Base-by-base conservation (phyloP, 441 rosid genomes). In the Mallotus repandus region DNA sequence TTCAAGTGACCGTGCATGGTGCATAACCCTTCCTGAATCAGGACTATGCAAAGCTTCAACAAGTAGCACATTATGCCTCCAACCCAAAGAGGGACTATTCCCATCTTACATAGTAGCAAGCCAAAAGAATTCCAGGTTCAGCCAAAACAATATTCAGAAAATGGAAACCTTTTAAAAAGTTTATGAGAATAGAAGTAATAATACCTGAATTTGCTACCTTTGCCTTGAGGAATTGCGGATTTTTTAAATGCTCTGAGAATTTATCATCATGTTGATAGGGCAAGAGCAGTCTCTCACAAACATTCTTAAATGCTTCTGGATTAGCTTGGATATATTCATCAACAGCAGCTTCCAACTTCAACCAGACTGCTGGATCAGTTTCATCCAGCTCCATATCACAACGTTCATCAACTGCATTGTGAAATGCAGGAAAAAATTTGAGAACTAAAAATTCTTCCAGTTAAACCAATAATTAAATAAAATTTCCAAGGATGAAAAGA, bases 311-410 rank as follows among this genome's bases (percentile, higher is more conserved):
- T 52, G 88, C 82, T 75, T 83, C 88, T 7, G 96, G 79, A 83
- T 90, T 96, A 43, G 75, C 81, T 72, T 88, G 89, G 43, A 93
- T 86, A 78, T 90, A 96, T 80, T 96, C 97, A 50, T 88, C 85
- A 53, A 91, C 84, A 66, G 93, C 88, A 78, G 90, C 91, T 89
- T 96, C 99, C 84, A 96, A 75, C 83, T 93, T 93, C 62, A 78
- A 82, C 99, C 99, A 96, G 66, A 89, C 82, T 52, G 99, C 87
- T 59, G 99, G 99, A 86, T 96, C 99, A 79, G 99, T 96, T 81
- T 96, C 99, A 81, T 96, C 99, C 77, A 96, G 87, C 80, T 96
- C 99, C 99, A 96, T 96, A 67, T 85, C 98, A 81, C 93, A 93
- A 38, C 98, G 91, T 81, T 96, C 98, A 80, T 96, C 97, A 81